phyloP scores from a whole-genome alignment of 441 rosid genomes.

The Hura crepitans region DNA sequence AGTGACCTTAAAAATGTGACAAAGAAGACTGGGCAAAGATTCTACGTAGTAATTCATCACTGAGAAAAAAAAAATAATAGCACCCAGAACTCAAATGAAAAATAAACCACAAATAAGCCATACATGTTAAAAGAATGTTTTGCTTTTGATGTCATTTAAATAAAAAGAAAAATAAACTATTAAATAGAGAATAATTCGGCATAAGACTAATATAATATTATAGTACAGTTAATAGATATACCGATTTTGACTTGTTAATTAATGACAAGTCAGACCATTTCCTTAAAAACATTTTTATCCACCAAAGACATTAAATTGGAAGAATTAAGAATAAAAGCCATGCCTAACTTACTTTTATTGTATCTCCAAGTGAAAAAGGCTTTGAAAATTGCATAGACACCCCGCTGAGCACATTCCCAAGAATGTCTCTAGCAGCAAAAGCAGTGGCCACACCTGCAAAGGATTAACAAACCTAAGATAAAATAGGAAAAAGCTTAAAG shows the following conservation, averaged over 20 bases:
- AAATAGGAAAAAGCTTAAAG: background rate
- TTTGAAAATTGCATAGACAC: constrained; percentile 75
- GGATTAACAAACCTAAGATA: too few relatives aligned
- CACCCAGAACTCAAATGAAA: background rate
- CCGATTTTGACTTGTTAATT: background rate
- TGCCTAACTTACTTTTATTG: constrained; percentile 60
- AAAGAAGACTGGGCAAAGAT: constrained; percentile 2
- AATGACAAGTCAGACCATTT: background rate
- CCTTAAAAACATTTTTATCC: background rate
- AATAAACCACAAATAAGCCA: background rate
- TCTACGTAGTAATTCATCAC: background rate
- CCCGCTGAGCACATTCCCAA: constrained; percentile 90
- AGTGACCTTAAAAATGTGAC: background rate
- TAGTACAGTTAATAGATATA: background rate
- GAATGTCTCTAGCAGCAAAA: constrained; percentile 83
- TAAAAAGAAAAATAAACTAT: background rate
- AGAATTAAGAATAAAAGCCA: constrained; percentile 7
- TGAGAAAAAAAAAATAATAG: background rate
- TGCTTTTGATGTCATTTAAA: background rate
- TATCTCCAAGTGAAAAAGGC: constrained; percentile 92
- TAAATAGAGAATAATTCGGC: background rate
- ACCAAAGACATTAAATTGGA: constrained; percentile 6
- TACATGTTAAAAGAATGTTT: background rate
- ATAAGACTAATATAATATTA: background rate
- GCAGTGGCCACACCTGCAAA: constrained; percentile 92